Percentiles rank a stretch among this genome's conserved stretches.
phyloP scores from a whole-genome alignment of 345 rosid genomes.

The Rhizophora mangle region DNA sequence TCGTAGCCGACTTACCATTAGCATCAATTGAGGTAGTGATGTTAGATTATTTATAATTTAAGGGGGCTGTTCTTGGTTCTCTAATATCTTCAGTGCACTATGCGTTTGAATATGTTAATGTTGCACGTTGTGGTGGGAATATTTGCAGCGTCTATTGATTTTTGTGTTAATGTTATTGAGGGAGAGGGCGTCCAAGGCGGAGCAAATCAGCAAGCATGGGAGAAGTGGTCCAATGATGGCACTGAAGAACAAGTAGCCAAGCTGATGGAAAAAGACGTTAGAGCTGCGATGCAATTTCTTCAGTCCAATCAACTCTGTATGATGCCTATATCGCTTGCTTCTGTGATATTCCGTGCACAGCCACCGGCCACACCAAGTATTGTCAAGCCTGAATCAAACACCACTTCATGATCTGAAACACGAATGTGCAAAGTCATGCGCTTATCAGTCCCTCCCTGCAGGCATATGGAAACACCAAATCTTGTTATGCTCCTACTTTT shows the following conservation, averaged over 20 bases:
- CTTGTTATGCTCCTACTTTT: background rate
- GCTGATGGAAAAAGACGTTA: slow-evolving; percentile 76
- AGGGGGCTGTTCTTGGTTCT: background rate
- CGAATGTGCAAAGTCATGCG: background rate
- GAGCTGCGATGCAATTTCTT: slow-evolving; percentile 79
- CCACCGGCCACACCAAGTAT: slow-evolving; percentile 37
- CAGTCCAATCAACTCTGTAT: slow-evolving; percentile 77
- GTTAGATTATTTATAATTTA: background rate
- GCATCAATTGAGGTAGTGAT: slow-evolving; percentile 55
- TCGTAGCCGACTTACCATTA: slow-evolving; percentile 63
- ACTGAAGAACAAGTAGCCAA: slow-evolving; percentile 67
- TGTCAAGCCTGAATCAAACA: slow-evolving; percentile 51
- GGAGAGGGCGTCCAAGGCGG: slow-evolving; percentile 47
- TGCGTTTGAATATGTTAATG: background rate
- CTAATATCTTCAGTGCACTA: background rate
- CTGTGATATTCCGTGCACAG: slow-evolving; percentile 50
- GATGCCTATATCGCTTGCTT: slow-evolving; percentile 71
- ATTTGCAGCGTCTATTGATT: background rate
- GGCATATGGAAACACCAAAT: slow-evolving; percentile 12
- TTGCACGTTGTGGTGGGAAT: no score
- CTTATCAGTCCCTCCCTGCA: slow-evolving; percentile 4
- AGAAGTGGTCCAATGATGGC: slow-evolving; percentile 69
- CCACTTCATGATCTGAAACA: slow-evolving; percentile 30
- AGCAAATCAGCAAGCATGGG: slow-evolving; percentile 51
- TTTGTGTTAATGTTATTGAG: slow-evolving; percentile 24